Base-by-base conservation (phyloP, 257 asterid species). In the Eucommia ulmoides region DNA sequence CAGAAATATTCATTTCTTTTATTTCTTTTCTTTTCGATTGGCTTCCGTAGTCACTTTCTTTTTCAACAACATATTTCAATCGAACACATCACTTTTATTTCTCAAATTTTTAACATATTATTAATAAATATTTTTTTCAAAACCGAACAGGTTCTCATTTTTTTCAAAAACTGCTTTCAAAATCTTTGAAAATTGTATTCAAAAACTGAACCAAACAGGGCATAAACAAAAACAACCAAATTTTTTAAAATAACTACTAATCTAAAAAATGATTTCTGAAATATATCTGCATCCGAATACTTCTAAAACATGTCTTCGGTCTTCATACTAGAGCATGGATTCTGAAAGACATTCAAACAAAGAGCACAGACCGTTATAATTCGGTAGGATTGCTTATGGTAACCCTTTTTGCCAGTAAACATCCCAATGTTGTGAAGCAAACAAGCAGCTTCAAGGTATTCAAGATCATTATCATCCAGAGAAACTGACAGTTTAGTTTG, bases 361-460 rank as follows among this genome's bases (percentile, higher is more conserved):
- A n/a, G 9, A 61, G 35, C 25, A 29, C 66, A 29, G 67, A 84
- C 95, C 82, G 55, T 20, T 51, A 79, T 66, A 47, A 79, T 51
- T 17, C 24, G 78, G 62, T 67, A 73, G 29, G 91, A 77, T 45
- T 75, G 81, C 70, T 82, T 85, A 53, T 77, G 95, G 63, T 85
- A 82, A 49, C 80, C 88, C 76, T 85, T 85, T 65, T 85, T 82
- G 54, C 88, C 88, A 59, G 73, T 61, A 53, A 26, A 67, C 35
- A 79, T 24, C 59, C 95, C 95, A 63, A 85, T 65, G 58, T 70
- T 75, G 57, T 85, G 88, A 52, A 85, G 93, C 70, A 82, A 79
- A 75, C 88, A 33, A 79, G 94, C 95, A 67, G 94, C 93, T 58
- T 75, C 80, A 22, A 85, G 85, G 74, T 67, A 82, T 65, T 85